Base-by-base conservation (phyloP, 345 rosid species). In the Linum usitatissimum region DNA sequence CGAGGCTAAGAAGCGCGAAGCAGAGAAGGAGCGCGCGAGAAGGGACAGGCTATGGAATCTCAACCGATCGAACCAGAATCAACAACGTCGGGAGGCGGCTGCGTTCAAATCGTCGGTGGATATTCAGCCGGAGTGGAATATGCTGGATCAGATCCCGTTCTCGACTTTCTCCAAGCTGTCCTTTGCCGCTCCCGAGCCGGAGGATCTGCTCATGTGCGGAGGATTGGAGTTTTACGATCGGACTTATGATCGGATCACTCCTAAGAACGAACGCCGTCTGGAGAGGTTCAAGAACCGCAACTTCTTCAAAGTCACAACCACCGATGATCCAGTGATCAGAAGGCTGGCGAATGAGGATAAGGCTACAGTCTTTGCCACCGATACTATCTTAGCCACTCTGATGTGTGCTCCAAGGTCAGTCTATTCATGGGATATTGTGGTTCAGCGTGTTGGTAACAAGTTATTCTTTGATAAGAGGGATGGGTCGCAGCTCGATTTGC, bases 331-430 rank as follows among this genome's bases (percentile, higher is more conserved):
- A 0, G 86, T 92, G 8, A 92, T 92, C 38, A 75, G 98, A 30
- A 79, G 88, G 63, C 70, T 92, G 4, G 98, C 98, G 0, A 84
- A 83, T 45, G 98, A 92, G 71, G 98, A 92, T 58, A 86, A 92
- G 58, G 97, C 95, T 0, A 92, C 95, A 1, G 98, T 92, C 1
- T 92, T 92, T 18, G 93, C 97, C 0, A 92, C 97, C 0, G 98
- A 92, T 70, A 76, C 89, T 5, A 89, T 92, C 20, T 73, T 92
- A 19, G 86, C 97, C 0, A 76, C 93, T 6, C 72, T 87, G 23
- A 89, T 87, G 98, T 89, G 98, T n/a, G 93, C 95, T 6, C 83
- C 98, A 9, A 69, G 98, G 66, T 92, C 98, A 4, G 98, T 87
- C 63, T 90, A 93, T 79, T 87, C 97, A 0, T 89, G 98, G 98